Conservation (phyloP, 2,329 filamentous ascomycete genomes). For the Xylaria sp. region DNA sequence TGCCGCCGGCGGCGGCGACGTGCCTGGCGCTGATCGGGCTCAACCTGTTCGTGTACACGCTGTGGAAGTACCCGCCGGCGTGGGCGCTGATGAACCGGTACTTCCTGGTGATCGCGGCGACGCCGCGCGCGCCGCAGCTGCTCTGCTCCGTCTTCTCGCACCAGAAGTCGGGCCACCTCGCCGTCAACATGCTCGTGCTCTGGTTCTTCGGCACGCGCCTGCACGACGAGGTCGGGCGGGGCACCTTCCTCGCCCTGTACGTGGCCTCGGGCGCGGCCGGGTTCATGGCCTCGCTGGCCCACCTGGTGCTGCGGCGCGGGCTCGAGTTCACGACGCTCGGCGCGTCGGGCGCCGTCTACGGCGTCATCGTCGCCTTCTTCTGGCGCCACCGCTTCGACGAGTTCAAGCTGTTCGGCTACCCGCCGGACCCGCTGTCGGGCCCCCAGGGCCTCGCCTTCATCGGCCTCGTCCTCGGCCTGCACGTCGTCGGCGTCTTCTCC, state of each 20-base stretch:
- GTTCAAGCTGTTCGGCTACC: conserved; percentile 60
- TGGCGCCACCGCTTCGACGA: conserved; percentile 60
- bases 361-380: conserved; percentile 64
- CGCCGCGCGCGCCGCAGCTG: conserved; percentile 63
- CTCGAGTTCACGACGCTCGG: conserved; percentile 60
- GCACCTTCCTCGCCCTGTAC: conserved; percentile 70
- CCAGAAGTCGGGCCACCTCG: conserved; percentile 61
- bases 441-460: conserved; percentile 59
- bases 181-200: conserved; percentile 66
- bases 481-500: conserved; percentile 51
- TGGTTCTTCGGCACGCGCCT: conserved; percentile 68
- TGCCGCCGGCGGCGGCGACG: conserved; percentile 66
- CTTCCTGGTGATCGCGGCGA: conserved; percentile 66
- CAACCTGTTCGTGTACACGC: conserved; percentile 59
- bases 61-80: conserved; percentile 66
- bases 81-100: conserved; percentile 71
- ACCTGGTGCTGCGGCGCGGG: conserved; percentile 50
- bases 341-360: conserved; percentile 67
- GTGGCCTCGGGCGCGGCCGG: conserved; percentile 60
- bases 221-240: conserved; percentile 72
- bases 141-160: conserved; percentile 72
- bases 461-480: conserved; percentile 52
- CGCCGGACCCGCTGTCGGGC: conserved; percentile 54
- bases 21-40: conserved; percentile 62
- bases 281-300: conserved; percentile 59